phyloP scores from a whole-genome alignment of 1,284 basidiomycete genomes.

The Cutaneotrichosporon sp. region DNA sequence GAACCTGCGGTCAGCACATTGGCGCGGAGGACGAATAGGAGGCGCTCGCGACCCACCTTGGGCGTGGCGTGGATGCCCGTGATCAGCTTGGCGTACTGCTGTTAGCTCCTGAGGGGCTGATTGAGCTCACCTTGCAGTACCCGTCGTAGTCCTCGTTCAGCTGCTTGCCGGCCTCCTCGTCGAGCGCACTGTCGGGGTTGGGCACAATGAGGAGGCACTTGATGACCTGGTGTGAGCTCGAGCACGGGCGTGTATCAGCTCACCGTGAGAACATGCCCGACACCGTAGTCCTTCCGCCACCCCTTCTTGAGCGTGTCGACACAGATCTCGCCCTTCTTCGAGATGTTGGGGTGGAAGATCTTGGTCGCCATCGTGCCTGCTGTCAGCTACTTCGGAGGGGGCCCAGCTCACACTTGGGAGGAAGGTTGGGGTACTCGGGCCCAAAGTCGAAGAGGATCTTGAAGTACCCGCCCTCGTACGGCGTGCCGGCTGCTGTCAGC shows the following conservation, averaged over 20 bases:
- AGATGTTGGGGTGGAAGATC: slow-evolving; percentile 97
- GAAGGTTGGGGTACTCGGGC: slow-evolving; percentile 84
- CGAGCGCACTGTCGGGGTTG: slow-evolving; percentile 91
- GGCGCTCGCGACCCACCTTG: slow-evolving; percentile 15
- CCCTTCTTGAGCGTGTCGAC: slow-evolving; percentile 97
- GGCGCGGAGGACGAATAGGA: too few species aligned
- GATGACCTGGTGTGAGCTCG: slow-evolving; percentile 60
- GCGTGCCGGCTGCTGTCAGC: slow-evolving; percentile 69
- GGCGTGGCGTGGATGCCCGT: slow-evolving; percentile 36
- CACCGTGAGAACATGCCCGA: slow-evolving; percentile 79
- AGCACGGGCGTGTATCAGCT: slow-evolving; percentile 21
- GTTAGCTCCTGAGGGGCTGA: too few species aligned
- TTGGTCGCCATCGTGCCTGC: slow-evolving; percentile 85
- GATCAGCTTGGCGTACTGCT: slow-evolving; percentile 30
- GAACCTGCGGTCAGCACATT: slow-evolving; percentile 12
- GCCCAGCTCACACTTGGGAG: slow-evolving; percentile 76
- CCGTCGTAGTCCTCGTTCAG: slow-evolving; percentile 84
- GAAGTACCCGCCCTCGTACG: slow-evolving; percentile 90
- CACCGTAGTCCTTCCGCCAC: slow-evolving; percentile 90
- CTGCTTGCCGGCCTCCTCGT: slow-evolving; percentile 91
- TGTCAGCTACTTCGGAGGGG: background rate
- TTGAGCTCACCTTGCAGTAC: slow-evolving; percentile 62
- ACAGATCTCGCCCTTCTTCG: slow-evolving; percentile 86
- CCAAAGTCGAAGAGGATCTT: slow-evolving; percentile 78
- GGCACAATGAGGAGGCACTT: slow-evolving; percentile 95